Evolutionary conservation across 768 basidiomycete species (phyloP).

Genomic region (Trametes villosa): DNA sequence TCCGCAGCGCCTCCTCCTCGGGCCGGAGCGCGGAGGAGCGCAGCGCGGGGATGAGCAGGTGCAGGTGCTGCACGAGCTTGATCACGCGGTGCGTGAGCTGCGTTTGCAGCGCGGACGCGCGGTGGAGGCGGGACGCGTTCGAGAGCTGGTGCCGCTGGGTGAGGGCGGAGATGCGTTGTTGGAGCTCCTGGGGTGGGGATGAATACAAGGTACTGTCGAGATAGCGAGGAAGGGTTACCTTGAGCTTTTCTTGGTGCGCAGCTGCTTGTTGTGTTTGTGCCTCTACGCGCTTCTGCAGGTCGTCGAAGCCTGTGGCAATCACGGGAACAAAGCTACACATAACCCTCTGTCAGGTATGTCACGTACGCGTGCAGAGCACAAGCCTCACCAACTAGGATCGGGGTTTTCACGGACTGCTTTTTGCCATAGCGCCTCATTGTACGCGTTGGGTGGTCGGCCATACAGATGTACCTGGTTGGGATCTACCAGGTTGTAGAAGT

Average conservation of each 20-base stretch:
- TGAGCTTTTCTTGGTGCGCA: slow-evolving; percentile 68
- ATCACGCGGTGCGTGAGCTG: slow-evolving; percentile 75
- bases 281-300: slow-evolving; percentile 77
- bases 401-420: slow-evolving; percentile 83
- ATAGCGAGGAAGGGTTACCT: slow-evolving; percentile 39
- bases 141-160: slow-evolving; percentile 65
- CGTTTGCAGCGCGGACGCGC: slow-evolving; percentile 63
- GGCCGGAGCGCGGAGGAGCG: slow-evolving; percentile 75
- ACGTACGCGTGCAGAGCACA: not conserved
- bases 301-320: slow-evolving; percentile 80
- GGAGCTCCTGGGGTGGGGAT: slow-evolving; percentile 54
- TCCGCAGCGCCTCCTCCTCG: slow-evolving; percentile 79
- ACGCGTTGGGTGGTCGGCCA: slow-evolving; percentile 71
- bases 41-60: slow-evolving; percentile 77
- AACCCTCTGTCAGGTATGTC: not conserved
- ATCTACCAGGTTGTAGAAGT: slow-evolving; percentile 85
- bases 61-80: slow-evolving; percentile 72
- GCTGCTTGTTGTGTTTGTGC: slow-evolving; percentile 71
- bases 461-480: slow-evolving; percentile 68
- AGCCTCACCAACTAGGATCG: slow-evolving; percentile 70
- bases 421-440: slow-evolving; percentile 75
- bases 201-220: not conserved
- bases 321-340: slow-evolving; percentile 71
- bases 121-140: slow-evolving; percentile 68
- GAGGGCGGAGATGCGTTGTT: slow-evolving; percentile 62